phyloP scores from a whole-genome alignment of 768 basidiomycete genomes.

The Exidia glandulosa region DNA sequence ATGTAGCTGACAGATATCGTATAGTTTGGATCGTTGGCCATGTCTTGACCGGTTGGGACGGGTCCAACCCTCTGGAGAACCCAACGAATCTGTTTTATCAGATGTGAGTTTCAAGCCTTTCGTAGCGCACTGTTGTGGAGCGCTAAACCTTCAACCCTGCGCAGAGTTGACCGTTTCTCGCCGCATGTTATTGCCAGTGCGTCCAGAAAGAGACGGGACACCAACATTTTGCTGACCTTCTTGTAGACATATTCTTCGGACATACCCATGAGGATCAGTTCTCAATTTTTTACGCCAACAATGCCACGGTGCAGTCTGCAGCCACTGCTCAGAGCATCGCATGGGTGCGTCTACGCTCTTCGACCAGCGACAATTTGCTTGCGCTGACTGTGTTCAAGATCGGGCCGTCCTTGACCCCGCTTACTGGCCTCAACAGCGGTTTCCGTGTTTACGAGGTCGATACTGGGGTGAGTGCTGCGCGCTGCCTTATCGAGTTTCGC shows the following conservation, averaged over 20 bases:
- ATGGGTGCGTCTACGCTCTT: too few relatives aligned
- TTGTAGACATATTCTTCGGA: constrained; percentile 60
- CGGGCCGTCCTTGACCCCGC: constrained; percentile 58
- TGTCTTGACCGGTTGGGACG: constrained; percentile 56
- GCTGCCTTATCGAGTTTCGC: background rate
- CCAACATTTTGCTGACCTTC: background rate
- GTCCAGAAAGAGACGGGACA: background rate
- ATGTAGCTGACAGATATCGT: constrained; percentile 8
- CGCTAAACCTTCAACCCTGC: constrained; percentile 12
- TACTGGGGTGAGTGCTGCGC: constrained; percentile 38
- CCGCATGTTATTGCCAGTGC: constrained; percentile 4
- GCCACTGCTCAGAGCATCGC: constrained; percentile 45
- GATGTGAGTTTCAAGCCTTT: constrained; percentile 8
- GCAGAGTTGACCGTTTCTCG: constrained; percentile 14
- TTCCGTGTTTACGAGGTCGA: constrained; percentile 67
- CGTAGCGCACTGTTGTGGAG: constrained; percentile 19
- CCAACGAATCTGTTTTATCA: constrained; percentile 34
- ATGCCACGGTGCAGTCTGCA: constrained; percentile 47
- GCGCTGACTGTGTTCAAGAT: constrained; percentile 29
- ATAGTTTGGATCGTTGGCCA: constrained; percentile 45
- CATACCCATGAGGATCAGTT: constrained; percentile 69
- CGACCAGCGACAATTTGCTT: background rate
- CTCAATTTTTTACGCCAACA: constrained; percentile 66
- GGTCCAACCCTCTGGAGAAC: constrained; percentile 47
- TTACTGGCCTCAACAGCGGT: constrained; percentile 63